Evolutionary conservation across 2,329 filamentous ascomycete species (phyloP).

Genomic region (Helotiales sp.): DNA sequence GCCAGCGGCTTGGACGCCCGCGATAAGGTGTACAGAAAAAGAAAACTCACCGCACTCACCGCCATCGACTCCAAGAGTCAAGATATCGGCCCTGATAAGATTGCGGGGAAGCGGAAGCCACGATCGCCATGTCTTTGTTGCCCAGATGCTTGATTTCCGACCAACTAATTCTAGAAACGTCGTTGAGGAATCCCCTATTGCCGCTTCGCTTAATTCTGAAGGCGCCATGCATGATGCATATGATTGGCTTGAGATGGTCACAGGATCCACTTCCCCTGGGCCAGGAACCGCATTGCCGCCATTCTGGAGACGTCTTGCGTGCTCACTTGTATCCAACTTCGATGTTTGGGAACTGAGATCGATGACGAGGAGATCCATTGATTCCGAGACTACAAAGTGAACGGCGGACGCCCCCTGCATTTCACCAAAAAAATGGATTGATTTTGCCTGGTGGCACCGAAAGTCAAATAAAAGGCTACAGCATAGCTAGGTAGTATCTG

Average conservation of each 20-base stretch:
- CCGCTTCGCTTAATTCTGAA: background rate
- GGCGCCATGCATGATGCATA: background rate
- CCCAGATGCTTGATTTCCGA: conserved; percentile 12
- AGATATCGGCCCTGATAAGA: background rate
- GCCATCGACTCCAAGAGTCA: background rate
- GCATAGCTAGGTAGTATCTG: too few relatives aligned
- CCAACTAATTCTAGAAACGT: conserved; percentile 4
- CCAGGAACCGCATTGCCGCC: background rate
- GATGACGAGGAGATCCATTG: background rate
- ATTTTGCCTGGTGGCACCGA: background rate
- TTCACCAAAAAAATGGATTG: background rate
- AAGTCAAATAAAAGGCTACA: too few relatives aligned
- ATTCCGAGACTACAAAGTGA: background rate
- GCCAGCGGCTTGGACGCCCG: background rate
- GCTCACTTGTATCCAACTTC: conserved; percentile 5
- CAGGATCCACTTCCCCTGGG: background rate
- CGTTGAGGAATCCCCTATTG: background rate
- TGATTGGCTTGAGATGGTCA: conserved; percentile 7
- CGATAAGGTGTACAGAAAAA: too few relatives aligned
- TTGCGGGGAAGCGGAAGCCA: conserved; percentile 3
- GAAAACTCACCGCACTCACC: background rate
- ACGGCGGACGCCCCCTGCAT: background rate
- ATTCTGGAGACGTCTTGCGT: conserved; percentile 20
- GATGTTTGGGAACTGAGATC: background rate
- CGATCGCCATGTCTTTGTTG: background rate